Percentiles rank a stretch among this genome's conserved stretches.
These are phyloP conservation scores for Trichothecium roseum DNA, from an alignment of 2,329 filamentous ascomycete species.

Conservation along the genomic window DNA sequence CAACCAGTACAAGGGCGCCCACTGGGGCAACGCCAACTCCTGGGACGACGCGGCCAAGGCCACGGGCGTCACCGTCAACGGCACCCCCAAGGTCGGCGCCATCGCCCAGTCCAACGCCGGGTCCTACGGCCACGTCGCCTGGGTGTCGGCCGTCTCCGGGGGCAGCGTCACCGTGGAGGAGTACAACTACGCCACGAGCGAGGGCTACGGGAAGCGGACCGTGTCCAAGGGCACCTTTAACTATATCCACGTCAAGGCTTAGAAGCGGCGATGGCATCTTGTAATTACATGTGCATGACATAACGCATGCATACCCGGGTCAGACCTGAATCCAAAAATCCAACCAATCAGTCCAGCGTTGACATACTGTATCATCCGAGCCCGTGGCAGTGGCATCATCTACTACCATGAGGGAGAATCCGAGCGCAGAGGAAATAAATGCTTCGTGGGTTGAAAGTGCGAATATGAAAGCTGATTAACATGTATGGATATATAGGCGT, in stretches of 20 bases:
- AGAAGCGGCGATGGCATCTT: too few relatives aligned
- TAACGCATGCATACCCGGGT: too few relatives aligned
- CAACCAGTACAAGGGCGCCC: slow-evolving; percentile 10
- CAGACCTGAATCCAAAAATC: too few relatives aligned
- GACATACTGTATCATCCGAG: too few relatives aligned
- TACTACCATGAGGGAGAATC: too few relatives aligned
- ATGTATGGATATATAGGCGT: too few relatives aligned
- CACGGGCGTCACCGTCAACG: slow-evolving; percentile 6
- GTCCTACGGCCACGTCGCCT: slow-evolving; percentile 8
- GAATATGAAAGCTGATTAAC: too few relatives aligned
- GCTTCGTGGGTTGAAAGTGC: too few relatives aligned
- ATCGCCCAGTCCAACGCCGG: slow-evolving; percentile 9
- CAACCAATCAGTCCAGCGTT: too few relatives aligned
- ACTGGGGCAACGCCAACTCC: slow-evolving; percentile 11
- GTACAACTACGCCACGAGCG: slow-evolving; percentile 8
- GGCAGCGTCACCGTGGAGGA: slow-evolving; percentile 8
- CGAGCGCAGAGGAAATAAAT: too few relatives aligned
- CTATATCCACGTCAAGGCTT: slow-evolving; percentile 10
- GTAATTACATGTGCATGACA: too few relatives aligned
- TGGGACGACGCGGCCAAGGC: slow-evolving; percentile 10
- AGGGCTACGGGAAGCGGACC: slow-evolving; percentile 8
- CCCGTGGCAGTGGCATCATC: too few relatives aligned
- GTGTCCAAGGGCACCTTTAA: slow-evolving; percentile 9
- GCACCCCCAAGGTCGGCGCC: slow-evolving; percentile 6
- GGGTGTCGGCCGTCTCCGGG: slow-evolving; percentile 8